Evolutionary conservation across 2,329 filamentous ascomycete genomes (phyloP).

Genomic region (Metarhizium anisopliae): DNA sequence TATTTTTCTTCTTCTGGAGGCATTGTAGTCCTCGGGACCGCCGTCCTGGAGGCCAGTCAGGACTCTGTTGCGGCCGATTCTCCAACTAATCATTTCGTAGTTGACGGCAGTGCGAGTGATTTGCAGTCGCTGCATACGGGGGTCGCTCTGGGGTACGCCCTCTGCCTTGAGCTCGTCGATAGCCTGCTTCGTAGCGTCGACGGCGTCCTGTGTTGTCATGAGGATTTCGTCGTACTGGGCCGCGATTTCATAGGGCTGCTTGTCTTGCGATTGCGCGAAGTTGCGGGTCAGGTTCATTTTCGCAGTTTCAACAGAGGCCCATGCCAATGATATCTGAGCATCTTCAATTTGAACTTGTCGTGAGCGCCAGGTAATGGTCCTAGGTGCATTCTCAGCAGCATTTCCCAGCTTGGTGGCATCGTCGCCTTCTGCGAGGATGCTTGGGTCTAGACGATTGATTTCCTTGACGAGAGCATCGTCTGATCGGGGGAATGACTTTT

Average conservation of each 20-base stretch:
- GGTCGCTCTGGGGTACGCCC: constrained; percentile 73
- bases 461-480: constrained; percentile 53
- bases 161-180: constrained; percentile 85
- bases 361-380: constrained; percentile 76
- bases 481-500: constrained; percentile 64
- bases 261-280: constrained; percentile 32
- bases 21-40: constrained; percentile 43
- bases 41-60: constrained; percentile 80
- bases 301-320: constrained; percentile 58
- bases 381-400: constrained; percentile 50
- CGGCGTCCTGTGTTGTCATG: constrained; percentile 83
- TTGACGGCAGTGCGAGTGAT: constrained; percentile 90
- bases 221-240: constrained; percentile 87
- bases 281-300: constrained; percentile 39
- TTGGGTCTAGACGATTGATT: constrained; percentile 62
- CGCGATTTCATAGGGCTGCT: constrained; percentile 58
- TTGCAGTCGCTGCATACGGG: constrained; percentile 83
- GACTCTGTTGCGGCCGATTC: constrained; percentile 85
- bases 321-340: constrained; percentile 77
- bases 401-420: constrained; percentile 40
- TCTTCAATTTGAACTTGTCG: constrained; percentile 85
- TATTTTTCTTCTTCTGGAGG: constrained; percentile 39
- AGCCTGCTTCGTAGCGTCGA: constrained; percentile 85
- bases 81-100: constrained; percentile 89
- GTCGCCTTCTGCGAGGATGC: constrained; percentile 49